Conservation (phyloP, 805 yeast genomes). For the Ascoidea rubescens region DNA sequence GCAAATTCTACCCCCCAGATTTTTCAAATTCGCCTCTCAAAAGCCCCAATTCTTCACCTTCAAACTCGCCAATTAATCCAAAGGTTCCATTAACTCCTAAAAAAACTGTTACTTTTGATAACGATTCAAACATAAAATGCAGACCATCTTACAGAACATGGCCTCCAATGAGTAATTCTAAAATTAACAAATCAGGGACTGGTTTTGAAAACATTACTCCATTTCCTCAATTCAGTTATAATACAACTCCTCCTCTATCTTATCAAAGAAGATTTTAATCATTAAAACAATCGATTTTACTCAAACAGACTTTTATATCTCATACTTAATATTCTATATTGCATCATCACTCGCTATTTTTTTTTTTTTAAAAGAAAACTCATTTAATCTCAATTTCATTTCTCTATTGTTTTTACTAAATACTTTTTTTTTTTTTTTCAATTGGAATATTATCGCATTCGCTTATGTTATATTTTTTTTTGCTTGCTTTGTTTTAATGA, state of each 20-base stretch:
- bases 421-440: too few species aligned
- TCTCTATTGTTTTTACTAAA: neutral
- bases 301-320: too few species aligned
- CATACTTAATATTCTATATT: neutral
- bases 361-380: too few species aligned
- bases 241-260: neutral
- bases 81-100: neutral
- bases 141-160: neutral
- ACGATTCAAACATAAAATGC: neutral
- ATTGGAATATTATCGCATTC: neutral
- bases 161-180: neutral
- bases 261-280: too few species aligned
- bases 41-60: neutral
- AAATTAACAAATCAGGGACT: neutral
- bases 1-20: neutral
- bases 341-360: neutral
- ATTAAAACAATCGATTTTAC: neutral
- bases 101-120: neutral
- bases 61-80: neutral
- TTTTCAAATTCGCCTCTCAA: neutral
- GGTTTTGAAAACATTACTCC: neutral
- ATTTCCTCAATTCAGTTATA: neutral
- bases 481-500: neutral
- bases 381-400: neutral
- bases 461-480: neutral